These are phyloP conservation scores for Gregarina niphandrodes DNA, from an alignment of 169 alveolate species.

Conservation along the genomic window DNA sequence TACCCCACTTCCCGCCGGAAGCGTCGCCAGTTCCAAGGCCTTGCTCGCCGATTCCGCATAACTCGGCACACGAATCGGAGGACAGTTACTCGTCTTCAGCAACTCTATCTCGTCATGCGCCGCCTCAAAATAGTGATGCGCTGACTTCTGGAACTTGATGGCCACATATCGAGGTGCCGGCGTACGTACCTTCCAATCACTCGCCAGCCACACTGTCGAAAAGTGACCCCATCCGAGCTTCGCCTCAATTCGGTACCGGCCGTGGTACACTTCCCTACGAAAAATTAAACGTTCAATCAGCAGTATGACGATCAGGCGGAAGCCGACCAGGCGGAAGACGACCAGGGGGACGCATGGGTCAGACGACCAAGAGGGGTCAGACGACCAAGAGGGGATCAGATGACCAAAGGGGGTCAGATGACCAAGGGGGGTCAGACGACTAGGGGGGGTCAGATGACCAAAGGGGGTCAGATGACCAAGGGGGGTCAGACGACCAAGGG, in stretches of 20 bases:
- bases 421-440: no score
- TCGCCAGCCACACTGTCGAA: constrained; percentile 96
- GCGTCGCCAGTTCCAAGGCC: constrained; percentile 22
- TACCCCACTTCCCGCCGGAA: constrained; percentile 34
- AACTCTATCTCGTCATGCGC: constrained; percentile 89
- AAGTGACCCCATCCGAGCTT: constrained; percentile 98
- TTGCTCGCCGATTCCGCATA: constrained; percentile 31
- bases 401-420: no score
- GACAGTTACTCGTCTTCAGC: no score
- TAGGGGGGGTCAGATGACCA: no score
- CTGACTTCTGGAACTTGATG: constrained; percentile 82
- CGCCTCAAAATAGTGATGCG: constrained; percentile 82
- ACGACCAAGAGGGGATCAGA: no score
- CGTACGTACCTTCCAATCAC: constrained; percentile 33
- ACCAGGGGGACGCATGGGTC: no score
- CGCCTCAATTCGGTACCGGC: constrained; percentile 74
- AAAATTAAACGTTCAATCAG: background rate
- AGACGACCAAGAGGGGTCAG: no score
- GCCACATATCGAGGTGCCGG: constrained; percentile 59
- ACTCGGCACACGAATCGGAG: constrained; percentile 1
- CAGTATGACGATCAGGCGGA: no score
- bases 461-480: no score
- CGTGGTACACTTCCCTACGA: constrained; percentile 56
- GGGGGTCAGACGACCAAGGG: no score
- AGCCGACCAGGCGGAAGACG: no score